These are phyloP conservation scores for Trichoderma aggressivum DNA, from an alignment of 2,329 filamentous ascomycete genomes.

Conservation along the genomic window DNA sequence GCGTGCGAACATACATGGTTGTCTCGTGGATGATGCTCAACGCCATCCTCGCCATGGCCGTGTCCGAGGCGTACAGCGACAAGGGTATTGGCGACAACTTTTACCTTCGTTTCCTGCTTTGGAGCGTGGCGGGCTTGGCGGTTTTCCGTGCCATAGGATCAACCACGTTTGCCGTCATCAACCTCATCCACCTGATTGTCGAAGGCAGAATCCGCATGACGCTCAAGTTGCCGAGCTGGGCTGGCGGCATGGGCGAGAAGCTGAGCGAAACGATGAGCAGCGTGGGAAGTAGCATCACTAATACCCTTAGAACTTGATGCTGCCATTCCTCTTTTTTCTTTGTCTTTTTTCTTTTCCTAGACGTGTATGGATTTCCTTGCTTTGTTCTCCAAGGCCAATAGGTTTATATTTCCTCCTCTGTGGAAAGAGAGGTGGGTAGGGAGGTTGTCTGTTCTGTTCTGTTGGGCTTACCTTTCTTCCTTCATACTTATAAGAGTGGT, in stretches of 20 bases:
- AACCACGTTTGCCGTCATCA: conserved; percentile 78
- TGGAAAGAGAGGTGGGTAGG: neutral
- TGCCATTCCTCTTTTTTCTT: neutral
- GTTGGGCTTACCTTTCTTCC: neutral
- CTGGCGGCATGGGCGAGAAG: conserved; percentile 42
- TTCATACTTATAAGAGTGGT: neutral
- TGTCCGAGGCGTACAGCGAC: conserved; percentile 78
- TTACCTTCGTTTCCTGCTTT: conserved; percentile 90
- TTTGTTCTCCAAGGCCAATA: neutral
- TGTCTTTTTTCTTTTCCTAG: neutral
- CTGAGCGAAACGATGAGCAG: conserved; percentile 50
- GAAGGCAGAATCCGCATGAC: conserved; percentile 72
- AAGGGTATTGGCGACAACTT: conserved; percentile 74
- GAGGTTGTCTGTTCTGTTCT: neutral
- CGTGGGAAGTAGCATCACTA: conserved; percentile 46
- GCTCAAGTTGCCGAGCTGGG: conserved; percentile 47
- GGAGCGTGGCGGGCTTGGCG: conserved; percentile 82
- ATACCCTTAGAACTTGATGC: conserved; percentile 32
- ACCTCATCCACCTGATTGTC: conserved; percentile 76
- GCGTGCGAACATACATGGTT: conserved; percentile 97
- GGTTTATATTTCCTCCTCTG: neutral
- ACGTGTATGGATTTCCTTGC: neutral
- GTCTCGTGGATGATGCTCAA: conserved; percentile 92
- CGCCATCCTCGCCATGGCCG: conserved; percentile 87
- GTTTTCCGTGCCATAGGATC: conserved; percentile 83